Base-by-base conservation (phyloP, 2,329 filamentous ascomycete species). In the Aspergillus brunneoviolaceus region DNA sequence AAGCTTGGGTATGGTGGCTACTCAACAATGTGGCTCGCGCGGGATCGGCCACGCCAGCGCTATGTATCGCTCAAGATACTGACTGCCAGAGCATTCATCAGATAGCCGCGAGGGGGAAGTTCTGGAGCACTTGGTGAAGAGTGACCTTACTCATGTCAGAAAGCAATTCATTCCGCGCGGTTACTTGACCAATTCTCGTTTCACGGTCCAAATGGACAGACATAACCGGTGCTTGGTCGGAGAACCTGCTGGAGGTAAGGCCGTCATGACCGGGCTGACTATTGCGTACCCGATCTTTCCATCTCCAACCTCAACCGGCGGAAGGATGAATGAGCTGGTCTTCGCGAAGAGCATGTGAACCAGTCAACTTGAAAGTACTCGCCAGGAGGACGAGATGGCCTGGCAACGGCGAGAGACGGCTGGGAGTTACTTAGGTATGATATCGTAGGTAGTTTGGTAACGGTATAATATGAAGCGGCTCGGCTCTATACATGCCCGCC, bases 21-120 rank as follows among this genome's bases (percentile, higher is more conserved):
- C 50, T 52, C 50, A 21, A 57, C 54, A 2, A 49, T 50, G 1
- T 60, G 58, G 58, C 58, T 60, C 39, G 57, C 57, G 5, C 42
- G 42, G 21, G 45, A 54, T 31, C 11, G 29, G 12, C 31, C 33
- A 27, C 27, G 10, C 11, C 33, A 14, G 23, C 45, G 54, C 45
- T 59, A 51, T 11, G 47, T 59, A 35, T 45, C 47, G 14, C 47
- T 59, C 2, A 59, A 59, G 23, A 59, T 59, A 4, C 9, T 55
- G 51, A 55, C 33, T 23, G 51, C 51, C 14, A 21, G 25, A 21
- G 27, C 27, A 39, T 56, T 56, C 33, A n/a, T 21, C n/a, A n/a
- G 31, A 27, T 9, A 33, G 31, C 35, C 57, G 14, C 4, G 57
- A 51, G 45, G 47, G 45, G 9, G 11, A 35, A 5, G 11, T 55